Evolutionary conservation across 2,329 filamentous ascomycete genomes (phyloP).

Genomic region (Hypoxylon sp.): DNA sequence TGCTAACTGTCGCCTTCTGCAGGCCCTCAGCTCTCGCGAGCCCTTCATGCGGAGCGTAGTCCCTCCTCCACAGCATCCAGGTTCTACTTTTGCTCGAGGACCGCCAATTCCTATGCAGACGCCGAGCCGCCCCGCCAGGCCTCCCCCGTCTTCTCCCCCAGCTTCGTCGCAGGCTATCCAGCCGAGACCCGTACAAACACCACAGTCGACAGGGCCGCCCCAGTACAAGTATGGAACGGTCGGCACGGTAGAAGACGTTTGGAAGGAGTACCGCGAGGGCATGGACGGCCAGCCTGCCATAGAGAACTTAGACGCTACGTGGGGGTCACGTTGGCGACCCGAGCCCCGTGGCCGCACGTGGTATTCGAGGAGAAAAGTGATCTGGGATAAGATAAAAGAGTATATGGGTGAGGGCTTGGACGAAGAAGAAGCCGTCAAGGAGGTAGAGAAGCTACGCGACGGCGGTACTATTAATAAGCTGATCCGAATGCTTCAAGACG

Average conservation of each 20-base stretch:
- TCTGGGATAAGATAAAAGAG: constrained; percentile 51
- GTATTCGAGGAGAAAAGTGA: constrained; percentile 51
- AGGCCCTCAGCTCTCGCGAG: constrained; percentile 39
- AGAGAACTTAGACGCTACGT: constrained; percentile 47
- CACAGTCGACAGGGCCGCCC: constrained; percentile 45
- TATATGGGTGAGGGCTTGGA: constrained; percentile 48
- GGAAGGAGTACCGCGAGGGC: constrained; percentile 49
- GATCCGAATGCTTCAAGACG: constrained; percentile 48
- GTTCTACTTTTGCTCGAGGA: constrained; percentile 36
- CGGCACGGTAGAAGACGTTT: constrained; percentile 48
- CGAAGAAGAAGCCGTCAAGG: constrained; percentile 47
- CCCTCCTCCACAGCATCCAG: constrained; percentile 39
- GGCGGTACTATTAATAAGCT: constrained; percentile 50
- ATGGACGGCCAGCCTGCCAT: constrained; percentile 49
- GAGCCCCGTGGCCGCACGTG: constrained; percentile 49
- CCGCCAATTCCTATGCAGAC: constrained; percentile 41
- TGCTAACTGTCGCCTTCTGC: constrained; percentile 29
- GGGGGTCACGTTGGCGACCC: constrained; percentile 50
- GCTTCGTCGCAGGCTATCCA: constrained; percentile 37
- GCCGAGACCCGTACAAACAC: constrained; percentile 40
- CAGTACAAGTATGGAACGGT: constrained; percentile 48
- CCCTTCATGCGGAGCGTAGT: constrained; percentile 36
- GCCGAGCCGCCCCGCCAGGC: constrained; percentile 40
- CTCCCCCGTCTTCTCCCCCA: constrained; percentile 42
- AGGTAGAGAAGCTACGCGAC: constrained; percentile 49